Conservation (phyloP, 768 basidiomycete genomes). For the Ephemerocybe angulata region DNA sequence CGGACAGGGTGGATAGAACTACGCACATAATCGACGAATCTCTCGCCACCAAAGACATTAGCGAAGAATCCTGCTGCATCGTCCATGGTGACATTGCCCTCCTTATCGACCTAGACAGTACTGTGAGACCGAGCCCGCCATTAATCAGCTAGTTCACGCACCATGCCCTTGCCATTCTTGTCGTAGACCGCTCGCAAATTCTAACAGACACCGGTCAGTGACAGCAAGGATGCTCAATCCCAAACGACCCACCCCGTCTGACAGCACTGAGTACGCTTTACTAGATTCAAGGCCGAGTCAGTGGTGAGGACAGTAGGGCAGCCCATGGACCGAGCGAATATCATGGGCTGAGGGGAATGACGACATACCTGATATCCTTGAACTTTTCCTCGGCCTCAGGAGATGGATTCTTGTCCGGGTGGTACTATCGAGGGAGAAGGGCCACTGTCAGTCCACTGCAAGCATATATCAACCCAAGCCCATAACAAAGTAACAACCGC, state of each 20-base stretch:
- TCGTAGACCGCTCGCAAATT: slow-evolving; percentile 90
- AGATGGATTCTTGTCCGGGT: slow-evolving; percentile 93
- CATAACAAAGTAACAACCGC: too few relatives aligned
- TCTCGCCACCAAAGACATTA: slow-evolving; percentile 92
- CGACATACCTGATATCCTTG: slow-evolving; percentile 85
- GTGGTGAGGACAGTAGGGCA: too few relatives aligned
- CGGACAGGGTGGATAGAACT: too few relatives aligned
- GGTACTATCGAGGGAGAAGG: slow-evolving; percentile 53
- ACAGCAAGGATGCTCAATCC: not conserved
- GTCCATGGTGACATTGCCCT: slow-evolving; percentile 75
- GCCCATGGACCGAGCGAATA: not conserved
- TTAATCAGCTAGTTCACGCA: slow-evolving; percentile 33
- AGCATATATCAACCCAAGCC: too few relatives aligned
- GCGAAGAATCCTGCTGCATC: slow-evolving; percentile 95
- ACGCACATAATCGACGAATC: slow-evolving; percentile 85
- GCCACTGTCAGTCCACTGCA: too few relatives aligned
- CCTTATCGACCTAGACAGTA: slow-evolving; percentile 58
- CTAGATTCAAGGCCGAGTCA: slow-evolving; percentile 32
- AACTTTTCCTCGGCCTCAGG: slow-evolving; percentile 95
- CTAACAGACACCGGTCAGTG: slow-evolving; percentile 28
- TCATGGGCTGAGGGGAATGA: not conserved
- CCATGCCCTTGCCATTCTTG: slow-evolving; percentile 90
- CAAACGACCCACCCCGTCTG: slow-evolving; percentile 61
- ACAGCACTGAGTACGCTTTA: slow-evolving; percentile 93
- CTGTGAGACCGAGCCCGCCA: too few relatives aligned